Base-by-base conservation (phyloP, 345 rosid species). In the Draba incana region DNA sequence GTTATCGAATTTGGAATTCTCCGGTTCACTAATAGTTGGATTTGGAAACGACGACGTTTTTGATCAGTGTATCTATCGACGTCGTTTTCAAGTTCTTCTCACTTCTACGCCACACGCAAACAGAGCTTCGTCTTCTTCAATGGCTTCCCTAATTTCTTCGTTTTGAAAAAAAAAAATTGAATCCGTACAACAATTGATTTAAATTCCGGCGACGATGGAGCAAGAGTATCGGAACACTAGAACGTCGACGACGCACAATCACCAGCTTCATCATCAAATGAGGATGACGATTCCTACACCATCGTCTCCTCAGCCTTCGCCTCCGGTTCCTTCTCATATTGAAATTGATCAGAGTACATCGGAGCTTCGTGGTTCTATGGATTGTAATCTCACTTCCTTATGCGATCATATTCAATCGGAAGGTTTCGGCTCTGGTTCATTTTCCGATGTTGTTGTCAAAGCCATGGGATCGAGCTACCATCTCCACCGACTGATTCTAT, bases 401-500 rank as follows among this genome's bases (percentile, higher is more conserved):
- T 90, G 98, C 70, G 96, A 93, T 54, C 97, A 93, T 78, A 85
- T 93, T 78, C 96, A 88, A 51, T 71, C 81, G 54, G 97, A 93
- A 56, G 97, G 97, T 37, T 93, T 93, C 77, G 82, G 81, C 48
- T 78, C 90, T 30, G 94, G 98, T 23, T 68, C 94, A 2, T 93
- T 93, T 81, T 93, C 98, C 67, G 98, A 93, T 64, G 79, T 93
- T 72, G 80, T 89, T 66, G 90, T 93, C 33, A 86, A 84, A 11
- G 85, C 90, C 66, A 88, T 87, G 92, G 97, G 92, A 50, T 84
- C 96, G 76, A 85, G 86, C 57, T 93, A 81, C 73, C 91, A 69
- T 77, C 97, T 93, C 81, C 98, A 93, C 66, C 98, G 98, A 41
- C 76, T 93, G 20, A 86, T 93, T 72, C 84, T 93, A 68, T 93